Conservation (phyloP, 139 green algal species). For the Diplosphaera chodatii region DNA sequence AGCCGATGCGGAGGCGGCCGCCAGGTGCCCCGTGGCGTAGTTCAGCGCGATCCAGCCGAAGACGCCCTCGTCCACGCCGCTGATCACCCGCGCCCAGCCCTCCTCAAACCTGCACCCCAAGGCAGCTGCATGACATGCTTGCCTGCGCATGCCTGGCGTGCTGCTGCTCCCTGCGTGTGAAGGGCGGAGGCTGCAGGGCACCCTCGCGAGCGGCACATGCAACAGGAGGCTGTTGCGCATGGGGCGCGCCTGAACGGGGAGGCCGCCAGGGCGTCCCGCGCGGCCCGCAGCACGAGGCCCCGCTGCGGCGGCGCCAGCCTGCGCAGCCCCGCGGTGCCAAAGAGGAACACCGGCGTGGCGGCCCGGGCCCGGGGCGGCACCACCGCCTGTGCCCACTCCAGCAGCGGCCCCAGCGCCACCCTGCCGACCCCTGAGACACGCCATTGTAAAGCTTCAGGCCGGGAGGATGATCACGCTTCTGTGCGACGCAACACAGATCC, state of each 20-base stretch:
- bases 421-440: slow-evolving; percentile 25
- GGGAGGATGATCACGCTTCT: too few species aligned
- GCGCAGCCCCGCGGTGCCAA: slow-evolving; percentile 69
- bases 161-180: too few species aligned
- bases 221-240: too few species aligned
- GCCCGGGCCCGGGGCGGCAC: slow-evolving; percentile 36
- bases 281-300: slow-evolving; percentile 31
- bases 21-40: slow-evolving; percentile 42
- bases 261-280: slow-evolving; percentile 18
- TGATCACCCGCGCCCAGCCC: slow-evolving; percentile 69
- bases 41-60: slow-evolving; percentile 84
- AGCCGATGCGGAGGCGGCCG: background rate
- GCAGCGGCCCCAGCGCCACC: slow-evolving; percentile 54
- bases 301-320: slow-evolving; percentile 33
- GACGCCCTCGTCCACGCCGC: slow-evolving; percentile 70
- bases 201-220: too few species aligned
- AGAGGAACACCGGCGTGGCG: slow-evolving; percentile 63
- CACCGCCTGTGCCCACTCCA: slow-evolving; percentile 72
- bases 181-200: too few species aligned
- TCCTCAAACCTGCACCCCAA: slow-evolving; percentile 68
- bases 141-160: too few species aligned
- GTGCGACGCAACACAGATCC: too few species aligned
- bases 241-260: slow-evolving; percentile 39
- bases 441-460: too few species aligned
- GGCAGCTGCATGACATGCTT: too few species aligned